These are phyloP conservation scores for Phytophthora pini DNA, from an alignment of 352 stramenopile genomes.

Conservation along the genomic window DNA sequence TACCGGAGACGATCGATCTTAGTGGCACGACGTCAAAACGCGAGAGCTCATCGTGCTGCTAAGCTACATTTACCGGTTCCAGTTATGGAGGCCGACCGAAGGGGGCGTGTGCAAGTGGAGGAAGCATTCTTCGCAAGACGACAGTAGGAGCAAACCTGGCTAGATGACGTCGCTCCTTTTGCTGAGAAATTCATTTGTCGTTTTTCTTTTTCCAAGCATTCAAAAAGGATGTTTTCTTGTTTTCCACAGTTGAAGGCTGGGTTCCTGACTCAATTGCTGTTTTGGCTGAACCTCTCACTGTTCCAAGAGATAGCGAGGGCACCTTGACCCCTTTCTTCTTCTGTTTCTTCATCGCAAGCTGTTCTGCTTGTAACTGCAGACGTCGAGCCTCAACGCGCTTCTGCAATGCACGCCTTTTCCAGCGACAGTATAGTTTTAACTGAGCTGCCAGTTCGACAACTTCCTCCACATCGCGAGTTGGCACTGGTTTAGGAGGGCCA, in stretches of 20 bases:
- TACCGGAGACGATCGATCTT: conserved; percentile 88
- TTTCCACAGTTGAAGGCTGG: conserved; percentile 3
- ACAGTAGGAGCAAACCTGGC: conserved; percentile 12
- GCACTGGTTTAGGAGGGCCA: conserved; percentile 46
- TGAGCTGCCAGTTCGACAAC: conserved; percentile 58
- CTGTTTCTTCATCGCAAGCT: conserved; percentile 31
- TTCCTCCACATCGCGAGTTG: conserved; percentile 55
- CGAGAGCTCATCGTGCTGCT: conserved; percentile 80
- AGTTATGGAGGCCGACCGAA: conserved; percentile 8
- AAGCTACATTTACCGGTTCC: conserved; percentile 22
- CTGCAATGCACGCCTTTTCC: conserved; percentile 50
- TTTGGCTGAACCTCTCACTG: conserved; percentile 28
- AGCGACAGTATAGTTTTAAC: conserved; percentile 62
- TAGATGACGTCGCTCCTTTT: conserved; percentile 20
- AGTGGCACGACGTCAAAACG: conserved; percentile 75
- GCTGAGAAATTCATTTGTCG: conserved; percentile 29
- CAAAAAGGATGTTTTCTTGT: conserved; percentile 4
- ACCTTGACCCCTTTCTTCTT: conserved; percentile 39
- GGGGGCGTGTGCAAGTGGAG: conserved; percentile 3
- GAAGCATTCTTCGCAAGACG: not conserved
- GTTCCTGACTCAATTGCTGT: conserved; percentile 19
- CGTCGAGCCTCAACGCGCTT: conserved; percentile 45
- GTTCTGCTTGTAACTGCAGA: conserved; percentile 42
- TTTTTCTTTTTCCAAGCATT: conserved; percentile 27
- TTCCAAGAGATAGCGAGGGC: conserved; percentile 7